Evolutionary conservation across 2,329 filamentous ascomycete species (phyloP).

Genomic region (Fusarium musae): DNA sequence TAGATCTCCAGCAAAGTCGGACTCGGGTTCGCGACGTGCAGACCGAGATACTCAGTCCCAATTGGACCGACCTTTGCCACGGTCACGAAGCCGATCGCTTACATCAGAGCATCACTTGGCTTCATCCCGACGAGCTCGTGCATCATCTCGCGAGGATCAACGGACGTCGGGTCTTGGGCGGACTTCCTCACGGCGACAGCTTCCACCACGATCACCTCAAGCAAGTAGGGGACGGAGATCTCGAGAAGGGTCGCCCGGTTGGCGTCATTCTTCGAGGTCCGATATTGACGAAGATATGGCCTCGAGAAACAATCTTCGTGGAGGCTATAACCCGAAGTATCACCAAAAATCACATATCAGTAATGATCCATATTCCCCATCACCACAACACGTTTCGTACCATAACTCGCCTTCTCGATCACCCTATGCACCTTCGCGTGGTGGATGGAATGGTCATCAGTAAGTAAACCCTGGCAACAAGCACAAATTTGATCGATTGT

Average conservation of each 20-base stretch:
- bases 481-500: not conserved
- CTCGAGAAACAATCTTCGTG: conserved; percentile 56
- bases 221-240: conserved; percentile 43
- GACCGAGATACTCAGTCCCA: conserved; percentile 42
- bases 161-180: conserved; percentile 38
- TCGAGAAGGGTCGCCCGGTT: conserved; percentile 45
- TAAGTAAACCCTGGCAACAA: conserved; percentile 45
- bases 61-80: conserved; percentile 33
- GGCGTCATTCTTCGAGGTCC: conserved; percentile 58
- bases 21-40: conserved; percentile 39
- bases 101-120: conserved; percentile 33
- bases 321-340: conserved; percentile 55
- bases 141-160: conserved; percentile 40
- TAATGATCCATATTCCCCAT: conserved; percentile 54
- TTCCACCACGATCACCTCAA: conserved; percentile 44
- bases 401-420: conserved; percentile 59
- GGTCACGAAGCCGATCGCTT: conserved; percentile 42
- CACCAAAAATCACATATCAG: conserved; percentile 51
- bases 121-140: conserved; percentile 34
- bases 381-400: conserved; percentile 58
- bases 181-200: conserved; percentile 32
- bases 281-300: conserved; percentile 64
- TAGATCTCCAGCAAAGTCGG: conserved; percentile 43
- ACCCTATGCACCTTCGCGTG: conserved; percentile 53
- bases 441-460: conserved; percentile 55